Evolutionary conservation across 2,329 filamentous ascomycete species (phyloP).

Genomic region (Beauveria bassiana): DNA sequence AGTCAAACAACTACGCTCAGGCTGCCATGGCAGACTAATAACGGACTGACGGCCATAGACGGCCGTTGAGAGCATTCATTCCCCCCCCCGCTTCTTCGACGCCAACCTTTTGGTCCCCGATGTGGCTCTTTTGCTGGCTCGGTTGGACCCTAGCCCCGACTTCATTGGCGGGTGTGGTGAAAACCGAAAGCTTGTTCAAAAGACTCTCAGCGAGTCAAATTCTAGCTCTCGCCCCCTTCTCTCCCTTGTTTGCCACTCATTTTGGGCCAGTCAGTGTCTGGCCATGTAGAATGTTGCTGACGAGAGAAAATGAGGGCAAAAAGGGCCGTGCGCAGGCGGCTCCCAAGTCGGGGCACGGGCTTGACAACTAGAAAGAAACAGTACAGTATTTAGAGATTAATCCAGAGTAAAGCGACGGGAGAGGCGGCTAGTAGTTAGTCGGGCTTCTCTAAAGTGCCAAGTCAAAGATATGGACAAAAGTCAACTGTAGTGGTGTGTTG

Average conservation of each 20-base stretch:
- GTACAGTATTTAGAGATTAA: no score
- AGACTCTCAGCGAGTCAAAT: background rate
- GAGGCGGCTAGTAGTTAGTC: background rate
- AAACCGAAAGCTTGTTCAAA: background rate
- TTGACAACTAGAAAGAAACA: background rate
- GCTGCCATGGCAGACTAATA: no score
- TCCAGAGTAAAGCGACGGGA: background rate
- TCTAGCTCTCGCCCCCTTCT: background rate
- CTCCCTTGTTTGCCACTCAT: background rate
- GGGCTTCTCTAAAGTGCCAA: background rate
- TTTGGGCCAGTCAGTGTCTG: background rate
- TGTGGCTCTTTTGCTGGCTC: background rate
- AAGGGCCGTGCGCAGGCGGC: slow-evolving; percentile 5
- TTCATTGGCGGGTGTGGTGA: background rate
- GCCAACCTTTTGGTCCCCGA: background rate
- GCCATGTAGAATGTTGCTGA: background rate
- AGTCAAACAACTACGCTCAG: no score
- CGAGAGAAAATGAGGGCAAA: background rate
- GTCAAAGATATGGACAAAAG: background rate
- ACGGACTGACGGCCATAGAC: background rate
- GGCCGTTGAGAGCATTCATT: background rate
- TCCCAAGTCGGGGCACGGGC: slow-evolving; percentile 2
- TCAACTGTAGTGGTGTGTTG: background rate
- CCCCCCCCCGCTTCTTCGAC: background rate
- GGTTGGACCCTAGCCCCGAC: background rate